Base-by-base conservation (phyloP, 257 asterid species). In the Datura wrightii region DNA sequence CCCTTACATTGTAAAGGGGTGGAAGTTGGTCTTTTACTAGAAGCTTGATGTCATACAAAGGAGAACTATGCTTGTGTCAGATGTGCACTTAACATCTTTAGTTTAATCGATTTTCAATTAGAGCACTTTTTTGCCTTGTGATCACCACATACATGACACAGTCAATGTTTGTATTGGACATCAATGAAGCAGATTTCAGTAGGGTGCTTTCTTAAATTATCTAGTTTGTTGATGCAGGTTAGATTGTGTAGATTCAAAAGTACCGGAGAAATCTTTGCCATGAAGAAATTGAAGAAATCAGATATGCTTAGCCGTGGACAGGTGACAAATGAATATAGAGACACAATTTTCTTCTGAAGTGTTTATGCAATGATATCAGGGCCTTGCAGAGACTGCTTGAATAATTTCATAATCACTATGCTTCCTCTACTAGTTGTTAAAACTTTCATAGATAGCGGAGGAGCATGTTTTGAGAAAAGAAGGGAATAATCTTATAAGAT, bases 271-370 rank as follows among this genome's bases (percentile, higher is more conserved):
- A 91, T 96, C 82, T 93, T 85, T 86, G 99, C 99, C 85, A 94
- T 96, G 99, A 96, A 96, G 94, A 96, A 93, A 88, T 84, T 96
- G 90, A 96, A 93, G 86, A 96, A 96, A 79, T 93, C 97, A 5
- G 99, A 96, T 66, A 96, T 96, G 99, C 96, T 96, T 79, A 96
- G 97, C 87, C 94, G 99, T 10, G 99, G 99, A 74, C 99, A 96
- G 98, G 99, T 94, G 87, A 87, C 89, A 66, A 83, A 69, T 5
- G 36, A 69, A 69, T 69, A 69, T 15, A 69, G 50, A 24, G 5
- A 8, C 79, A 37, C 78, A 41, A 69, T 71, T 42, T 62, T 71
- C 79, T 9, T 71, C 56, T 4, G 15, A 69, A 71, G n/a, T 7
- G 18, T 8, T 71, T 71, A 44, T 71, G 55, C 18, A 44, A 9